phyloP scores from a whole-genome alignment of 129 eudicot species.

The Chrysanthemum seticuspe region DNA sequence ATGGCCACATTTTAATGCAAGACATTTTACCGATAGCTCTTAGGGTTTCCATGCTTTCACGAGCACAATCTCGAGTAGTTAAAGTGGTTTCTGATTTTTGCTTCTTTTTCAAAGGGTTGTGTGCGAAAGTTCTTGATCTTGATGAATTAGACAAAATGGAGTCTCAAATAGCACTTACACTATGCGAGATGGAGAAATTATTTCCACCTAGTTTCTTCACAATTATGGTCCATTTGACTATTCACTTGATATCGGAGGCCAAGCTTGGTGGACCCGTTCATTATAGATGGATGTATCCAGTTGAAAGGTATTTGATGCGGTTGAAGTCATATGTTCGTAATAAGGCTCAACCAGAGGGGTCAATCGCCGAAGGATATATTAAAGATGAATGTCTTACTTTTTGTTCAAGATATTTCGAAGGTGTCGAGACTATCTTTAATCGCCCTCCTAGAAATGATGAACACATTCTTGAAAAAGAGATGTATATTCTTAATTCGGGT shows the following conservation, averaged over 20 bases:
- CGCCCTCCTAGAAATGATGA: neutral
- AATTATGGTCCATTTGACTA: neutral
- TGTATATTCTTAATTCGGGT: neutral
- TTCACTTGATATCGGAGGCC: neutral
- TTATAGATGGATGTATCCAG: neutral
- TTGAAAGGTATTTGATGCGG: neutral
- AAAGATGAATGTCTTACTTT: no score
- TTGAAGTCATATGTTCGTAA: neutral
- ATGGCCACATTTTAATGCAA: no score
- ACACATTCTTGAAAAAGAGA: neutral
- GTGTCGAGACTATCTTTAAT: neutral
- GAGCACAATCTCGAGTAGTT: no score
- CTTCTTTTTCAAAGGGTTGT: no score
- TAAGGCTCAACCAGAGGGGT: no score
- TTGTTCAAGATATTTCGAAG: neutral
- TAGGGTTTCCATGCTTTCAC: no score
- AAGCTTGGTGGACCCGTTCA: neutral
- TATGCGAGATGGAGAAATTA: neutral
- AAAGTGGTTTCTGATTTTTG: no score
- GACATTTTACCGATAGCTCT: no score
- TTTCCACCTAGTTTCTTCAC: neutral
- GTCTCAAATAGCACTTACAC: neutral
- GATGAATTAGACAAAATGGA: neutral
- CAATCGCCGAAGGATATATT: no score
- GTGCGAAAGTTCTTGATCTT: neutral